These are phyloP conservation scores for Kondoa subrosea DNA, from an alignment of 768 basidiomycete species.

Conservation along the genomic window DNA sequence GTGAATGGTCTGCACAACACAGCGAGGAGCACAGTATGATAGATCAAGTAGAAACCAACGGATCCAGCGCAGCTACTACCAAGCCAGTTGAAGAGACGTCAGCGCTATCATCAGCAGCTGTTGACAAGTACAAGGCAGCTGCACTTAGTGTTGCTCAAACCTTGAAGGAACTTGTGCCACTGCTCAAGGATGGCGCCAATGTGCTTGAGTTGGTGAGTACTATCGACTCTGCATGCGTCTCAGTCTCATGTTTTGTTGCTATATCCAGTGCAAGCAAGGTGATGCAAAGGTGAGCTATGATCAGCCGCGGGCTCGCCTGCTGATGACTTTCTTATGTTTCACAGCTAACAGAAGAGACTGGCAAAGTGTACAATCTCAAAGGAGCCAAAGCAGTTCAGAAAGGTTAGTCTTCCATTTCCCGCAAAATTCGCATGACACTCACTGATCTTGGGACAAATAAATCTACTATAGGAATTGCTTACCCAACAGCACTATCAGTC, in stretches of 20 bases:
- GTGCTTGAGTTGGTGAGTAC: slow-evolving; percentile 51
- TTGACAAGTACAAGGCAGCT: slow-evolving; percentile 22
- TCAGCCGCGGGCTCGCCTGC: not conserved
- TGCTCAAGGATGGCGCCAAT: slow-evolving; percentile 51
- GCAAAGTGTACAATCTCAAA: slow-evolving; percentile 67
- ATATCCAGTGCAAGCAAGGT: slow-evolving; percentile 51
- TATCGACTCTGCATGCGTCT: too few species aligned
- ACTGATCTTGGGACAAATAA: not conserved
- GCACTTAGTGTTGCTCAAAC: slow-evolving; percentile 7
- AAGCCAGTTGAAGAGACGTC: not conserved
- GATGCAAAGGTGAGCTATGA: slow-evolving; percentile 41
- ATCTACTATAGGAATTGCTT: slow-evolving; percentile 55
- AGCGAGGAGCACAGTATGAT: not conserved
- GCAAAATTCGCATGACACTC: too few species aligned
- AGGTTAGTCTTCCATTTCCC: slow-evolving; percentile 21
- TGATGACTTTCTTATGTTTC: not conserved
- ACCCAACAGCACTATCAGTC: slow-evolving; percentile 83
- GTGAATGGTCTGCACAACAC: too few species aligned
- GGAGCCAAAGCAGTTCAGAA: slow-evolving; percentile 35
- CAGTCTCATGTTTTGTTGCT: too few species aligned
- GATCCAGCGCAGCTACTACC: not conserved
- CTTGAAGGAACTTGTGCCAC: slow-evolving; percentile 12
- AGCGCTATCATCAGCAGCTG: not conserved
- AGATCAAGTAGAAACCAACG: not conserved
- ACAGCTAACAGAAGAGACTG: slow-evolving; percentile 67